Evolutionary conservation across 2,329 filamentous ascomycete species (phyloP), one percentile per base, ranked within the genome.

Genomic region (Ascochyta rabiei): DNA sequence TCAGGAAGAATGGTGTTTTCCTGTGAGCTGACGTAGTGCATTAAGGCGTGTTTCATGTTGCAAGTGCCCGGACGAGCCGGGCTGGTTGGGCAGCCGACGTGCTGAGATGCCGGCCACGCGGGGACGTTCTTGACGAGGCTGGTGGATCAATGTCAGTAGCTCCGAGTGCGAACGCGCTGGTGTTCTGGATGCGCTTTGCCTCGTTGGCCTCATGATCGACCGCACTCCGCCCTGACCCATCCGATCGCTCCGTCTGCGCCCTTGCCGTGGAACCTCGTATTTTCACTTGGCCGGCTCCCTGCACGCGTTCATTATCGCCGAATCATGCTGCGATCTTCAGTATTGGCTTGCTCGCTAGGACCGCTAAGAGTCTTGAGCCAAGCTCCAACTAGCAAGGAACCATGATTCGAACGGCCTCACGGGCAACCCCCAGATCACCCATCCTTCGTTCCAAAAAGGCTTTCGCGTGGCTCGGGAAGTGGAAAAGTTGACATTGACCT

Each of bases 261-360:
- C 33, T 43, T 47, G 52, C 56, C 59, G 54, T 57, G 41, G 47
- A 26, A 45, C 54, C 56, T 62, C 56, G 60, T 60, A 60, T 59
- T 56, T 41, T 39, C 44, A 44, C 41, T 31, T 9, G 50, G 39
- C 47, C 38, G 13, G 45, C 18, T 38, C 33, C 34, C 41, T 48
- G 43, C 48, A 54, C 50, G 43, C 48, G n/a, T 33, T 35, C 37
- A 10, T 18, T 28, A 30, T 34, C 19, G 39, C 46, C 40, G 56
- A 59, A 57, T 60, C 61, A 62, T 15, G 33, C 15, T 28, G 23
- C 30, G 21, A 46, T 37, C 41, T 30, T 16, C 52, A 38, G 26
- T 55, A 50, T 55, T 50, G 57, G 16, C 26, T 50, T n/a, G 46
- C 28, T 46, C 21, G 28, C 47, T 49, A 34, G 48, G 18, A 13